Conservation (phyloP, 345 rosid genomes). For the Eucalyptus paniculata region DNA sequence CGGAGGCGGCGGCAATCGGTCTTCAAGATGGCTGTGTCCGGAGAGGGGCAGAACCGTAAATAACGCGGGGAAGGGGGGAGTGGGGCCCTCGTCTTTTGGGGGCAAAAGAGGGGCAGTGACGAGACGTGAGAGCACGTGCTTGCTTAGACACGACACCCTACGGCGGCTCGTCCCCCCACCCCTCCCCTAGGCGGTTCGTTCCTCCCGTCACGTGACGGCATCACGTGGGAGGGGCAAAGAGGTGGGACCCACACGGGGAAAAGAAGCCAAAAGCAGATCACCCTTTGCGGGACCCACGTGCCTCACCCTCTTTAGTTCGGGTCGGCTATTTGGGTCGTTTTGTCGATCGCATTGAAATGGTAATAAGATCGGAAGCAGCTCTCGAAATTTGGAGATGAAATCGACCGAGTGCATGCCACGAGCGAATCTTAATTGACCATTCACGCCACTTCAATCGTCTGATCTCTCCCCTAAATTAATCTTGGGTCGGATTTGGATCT, state of each 20-base stretch:
- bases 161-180: too few species aligned
- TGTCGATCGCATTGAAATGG: neutral
- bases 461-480: too few species aligned
- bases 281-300: slow-evolving; percentile 23
- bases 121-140: slow-evolving; percentile 25
- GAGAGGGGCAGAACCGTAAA: neutral
- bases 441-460: too few species aligned
- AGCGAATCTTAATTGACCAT: neutral
- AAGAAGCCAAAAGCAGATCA: neutral
- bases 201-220: slow-evolving; percentile 19
- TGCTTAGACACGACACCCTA: neutral
- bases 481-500: too few species aligned
- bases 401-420: too few species aligned
- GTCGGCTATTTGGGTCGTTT: neutral
- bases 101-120: neutral
- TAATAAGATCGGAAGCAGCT: too few species aligned
- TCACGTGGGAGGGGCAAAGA: slow-evolving; percentile 15
- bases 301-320: neutral
- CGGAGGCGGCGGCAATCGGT: neutral
- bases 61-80: neutral
- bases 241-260: neutral
- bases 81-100: neutral
- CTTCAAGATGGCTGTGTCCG: neutral
- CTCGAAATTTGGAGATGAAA: neutral
- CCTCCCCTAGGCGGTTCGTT: neutral